These are phyloP conservation scores for Colletotrichum tofieldiae DNA, from an alignment of 2,329 filamentous ascomycete genomes.

Conservation along the genomic window DNA sequence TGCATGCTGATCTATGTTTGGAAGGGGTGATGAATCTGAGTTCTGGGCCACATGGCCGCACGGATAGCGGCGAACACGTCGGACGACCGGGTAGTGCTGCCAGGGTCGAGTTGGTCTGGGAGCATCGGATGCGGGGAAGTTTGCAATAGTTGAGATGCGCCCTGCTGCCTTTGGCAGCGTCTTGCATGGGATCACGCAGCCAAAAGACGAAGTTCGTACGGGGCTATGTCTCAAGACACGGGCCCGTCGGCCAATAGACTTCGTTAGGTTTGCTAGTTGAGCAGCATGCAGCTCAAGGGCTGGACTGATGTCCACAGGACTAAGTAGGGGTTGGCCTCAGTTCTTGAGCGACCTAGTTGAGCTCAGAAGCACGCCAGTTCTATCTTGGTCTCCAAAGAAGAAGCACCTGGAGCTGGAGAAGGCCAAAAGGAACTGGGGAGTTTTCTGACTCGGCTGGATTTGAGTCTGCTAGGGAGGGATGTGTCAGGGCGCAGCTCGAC, in stretches of 20 bases:
- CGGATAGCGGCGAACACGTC: neutral
- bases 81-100: neutral
- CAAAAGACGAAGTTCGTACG: neutral
- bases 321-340: neutral
- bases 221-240: constrained; percentile 8
- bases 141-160: neutral
- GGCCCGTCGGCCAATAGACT: constrained; percentile 12
- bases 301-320: neutral
- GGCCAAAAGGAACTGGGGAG: neutral
- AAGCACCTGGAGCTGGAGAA: neutral
- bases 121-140: constrained; percentile 29
- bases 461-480: neutral
- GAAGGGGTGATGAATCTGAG: neutral
- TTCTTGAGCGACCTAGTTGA: neutral
- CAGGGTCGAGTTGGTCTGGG: neutral
- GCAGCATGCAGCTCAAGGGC: constrained; percentile 1
- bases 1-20: neutral
- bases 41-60: constrained; percentile 15
- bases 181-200: neutral
- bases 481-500: neutral
- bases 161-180: neutral
- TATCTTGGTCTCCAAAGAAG: neutral
- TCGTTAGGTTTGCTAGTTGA: neutral
- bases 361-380: neutral
- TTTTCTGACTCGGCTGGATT: constrained; percentile 6